phyloP scores from a whole-genome alignment of 345 rosid genomes.

The Syzygium aqueum region DNA sequence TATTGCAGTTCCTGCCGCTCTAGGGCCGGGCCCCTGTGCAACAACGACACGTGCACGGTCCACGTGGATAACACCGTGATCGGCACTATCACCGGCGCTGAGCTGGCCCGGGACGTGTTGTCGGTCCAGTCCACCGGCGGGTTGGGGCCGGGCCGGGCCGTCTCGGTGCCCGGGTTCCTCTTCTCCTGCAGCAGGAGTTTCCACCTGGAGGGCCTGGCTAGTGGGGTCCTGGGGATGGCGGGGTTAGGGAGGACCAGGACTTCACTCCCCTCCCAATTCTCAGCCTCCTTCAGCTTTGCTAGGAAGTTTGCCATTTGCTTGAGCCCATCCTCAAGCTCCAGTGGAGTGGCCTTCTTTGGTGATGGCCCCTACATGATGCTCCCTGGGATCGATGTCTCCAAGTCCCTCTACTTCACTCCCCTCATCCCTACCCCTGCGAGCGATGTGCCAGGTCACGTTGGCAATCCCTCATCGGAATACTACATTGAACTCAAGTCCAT shows the following conservation, averaged over 20 bases:
- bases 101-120: slow-evolving; percentile 22
- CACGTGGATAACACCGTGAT: slow-evolving; percentile 18
- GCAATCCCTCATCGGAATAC: slow-evolving; percentile 24
- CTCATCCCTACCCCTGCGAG: slow-evolving; percentile 19
- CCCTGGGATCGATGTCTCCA: slow-evolving; percentile 22
- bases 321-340: slow-evolving; percentile 8
- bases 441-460: slow-evolving; percentile 1
- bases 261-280: slow-evolving; percentile 16
- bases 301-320: slow-evolving; percentile 30
- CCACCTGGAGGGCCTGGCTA: slow-evolving; percentile 10
- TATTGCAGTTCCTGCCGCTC: slow-evolving; percentile 15
- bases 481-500: slow-evolving; percentile 31
- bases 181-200: slow-evolving; percentile 15
- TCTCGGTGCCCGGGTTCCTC: slow-evolving; percentile 12
- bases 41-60: slow-evolving; percentile 28
- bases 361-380: slow-evolving; percentile 17
- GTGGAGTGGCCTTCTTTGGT: slow-evolving; percentile 25
- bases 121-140: slow-evolving; percentile 36
- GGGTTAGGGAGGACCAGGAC: slow-evolving; percentile 21
- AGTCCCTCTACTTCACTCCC: slow-evolving; percentile 23
- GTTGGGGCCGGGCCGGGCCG: slow-evolving; percentile 19
- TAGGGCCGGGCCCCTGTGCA: slow-evolving; percentile 30
- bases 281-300: slow-evolving; percentile 12
- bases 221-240: slow-evolving; percentile 6
- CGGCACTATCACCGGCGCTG: slow-evolving; percentile 5